Base-by-base conservation (phyloP, 1,284 basidiomycete genomes). In the Vanrija humicola region DNA sequence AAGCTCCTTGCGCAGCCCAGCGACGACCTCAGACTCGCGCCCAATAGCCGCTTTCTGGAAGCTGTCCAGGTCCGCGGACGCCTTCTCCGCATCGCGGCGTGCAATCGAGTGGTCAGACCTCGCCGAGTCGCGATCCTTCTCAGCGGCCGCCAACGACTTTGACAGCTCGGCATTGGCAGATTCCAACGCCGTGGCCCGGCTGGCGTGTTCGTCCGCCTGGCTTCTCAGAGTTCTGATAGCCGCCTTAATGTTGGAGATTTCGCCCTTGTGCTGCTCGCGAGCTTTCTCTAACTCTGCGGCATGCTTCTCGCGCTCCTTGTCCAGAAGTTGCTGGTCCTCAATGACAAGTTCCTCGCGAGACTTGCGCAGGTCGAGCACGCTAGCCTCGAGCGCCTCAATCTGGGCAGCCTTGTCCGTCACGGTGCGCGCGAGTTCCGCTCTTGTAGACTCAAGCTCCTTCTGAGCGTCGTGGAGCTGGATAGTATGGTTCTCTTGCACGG, bases 301-400 rank as follows among this genome's bases (percentile, higher is more conserved):
- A 0, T 39, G 29, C 7, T 16, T 44, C 18, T 55, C 52, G 12
- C 52, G 52, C 34, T 54, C 55, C 23, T 63, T 63, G 28, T 67
- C 65, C 3, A 64, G 45, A 21, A 61, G 45, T 5, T 58, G 44
- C 44, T 70, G 64, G 50, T 65, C 65, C 26, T 70, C 72, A 10
- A 68, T 52, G 6, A 62, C 55, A 5, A 72, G 55, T 46, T 74
- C 69, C 42, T 72, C 65, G 23, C 67, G 53, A 12, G 68, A 68
- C 46, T 59, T 63, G n/a, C 65, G 55, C 0, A 74, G 61, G 16
- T 75, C 72, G 6, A 69, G 61, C 6, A 75, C 56, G 7, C 62
- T 58, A 0, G 46, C 48, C 48, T 75, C 71, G 14, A 75, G 64
- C 16, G 64, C 50, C 19, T 71, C 69, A 25, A 75, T 66, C 44